Evolutionary conservation across 139 green algal genomes (phyloP), one percentile per base, ranked within the genome.

Genomic region (Chlorella vulgaris): DNA sequence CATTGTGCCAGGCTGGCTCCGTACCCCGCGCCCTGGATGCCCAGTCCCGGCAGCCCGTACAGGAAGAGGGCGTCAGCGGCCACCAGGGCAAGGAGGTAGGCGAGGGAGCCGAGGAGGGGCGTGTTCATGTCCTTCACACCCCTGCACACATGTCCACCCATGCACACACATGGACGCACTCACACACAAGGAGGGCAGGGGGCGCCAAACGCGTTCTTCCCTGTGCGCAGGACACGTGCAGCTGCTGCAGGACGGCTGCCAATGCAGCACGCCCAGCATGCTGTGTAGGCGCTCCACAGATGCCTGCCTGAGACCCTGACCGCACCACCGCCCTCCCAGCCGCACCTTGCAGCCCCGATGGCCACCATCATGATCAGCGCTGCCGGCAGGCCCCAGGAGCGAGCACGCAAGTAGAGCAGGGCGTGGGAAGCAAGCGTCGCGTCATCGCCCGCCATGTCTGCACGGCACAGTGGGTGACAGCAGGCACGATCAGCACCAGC

Each of bases 1-100:
- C 85, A 91, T 86, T 94, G 91, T 2, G 89, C 89, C 3, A 86
- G 78, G 3, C 90, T 87, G 7, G 91, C 93, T 0, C 88, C 92
- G 0, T 84, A 53, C 7, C 89, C 91, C 5, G 91, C 91, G 2
- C 91, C 91, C 61, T 82, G 69, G 38, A 95, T 80, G 15, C 90
- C 90, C 87, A 90, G 76, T 1, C 81, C 86, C 40, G 90, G 81
- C 35, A 53, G 73, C n/a, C 80, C 90, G 55, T 90, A 90, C 33
- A 94, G 74, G 26, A 86, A 80, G 22, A 76, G 33, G 3, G 65
- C 3, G 62, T 88, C 84, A 22, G 50, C 40, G 3, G n/a, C 39
- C 50, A 89, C 35, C 43, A 92, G 89, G 51, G 73, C 82, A 2
- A 83, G 7, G 7, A 87, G 69, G 60, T 83, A 86, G 55, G 66